These are phyloP conservation scores for Nitzschia sp. DNA, from an alignment of 108 stramenopile species.

Conservation along the genomic window DNA sequence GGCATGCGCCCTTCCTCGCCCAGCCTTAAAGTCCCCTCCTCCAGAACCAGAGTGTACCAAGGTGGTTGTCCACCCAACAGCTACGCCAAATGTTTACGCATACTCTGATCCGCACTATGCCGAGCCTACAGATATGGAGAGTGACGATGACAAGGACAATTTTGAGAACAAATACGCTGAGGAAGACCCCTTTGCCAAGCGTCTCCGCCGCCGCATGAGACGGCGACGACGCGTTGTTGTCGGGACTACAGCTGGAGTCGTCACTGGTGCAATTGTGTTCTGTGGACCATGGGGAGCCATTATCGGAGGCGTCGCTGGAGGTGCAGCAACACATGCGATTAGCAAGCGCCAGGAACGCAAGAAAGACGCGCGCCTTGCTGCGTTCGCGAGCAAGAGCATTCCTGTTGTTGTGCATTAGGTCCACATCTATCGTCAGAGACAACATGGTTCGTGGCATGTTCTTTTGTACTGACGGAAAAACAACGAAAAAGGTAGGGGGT, in stretches of 20 bases:
- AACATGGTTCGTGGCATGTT: neutral
- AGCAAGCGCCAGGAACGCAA: slow-evolving; percentile 20
- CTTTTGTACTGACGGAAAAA: too few species aligned
- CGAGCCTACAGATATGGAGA: neutral
- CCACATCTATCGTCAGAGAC: neutral
- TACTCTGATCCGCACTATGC: neutral
- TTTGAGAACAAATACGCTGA: neutral
- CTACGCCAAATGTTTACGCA: too few species aligned
- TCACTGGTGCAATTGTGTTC: slow-evolving; percentile 11
- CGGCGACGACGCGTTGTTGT: slow-evolving; percentile 16
- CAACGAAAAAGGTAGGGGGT: too few species aligned
- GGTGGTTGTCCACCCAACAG: too few species aligned
- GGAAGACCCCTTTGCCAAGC: slow-evolving; percentile 25
- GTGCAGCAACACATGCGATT: slow-evolving; percentile 14
- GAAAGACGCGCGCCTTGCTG: slow-evolving; percentile 22
- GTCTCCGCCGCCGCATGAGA: slow-evolving; percentile 17
- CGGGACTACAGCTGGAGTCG: slow-evolving; percentile 14
- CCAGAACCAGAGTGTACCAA: neutral
- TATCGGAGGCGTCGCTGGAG: slow-evolving; percentile 16
- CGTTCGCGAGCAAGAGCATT: neutral
- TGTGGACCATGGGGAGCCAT: slow-evolving; percentile 17
- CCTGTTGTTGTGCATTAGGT: neutral
- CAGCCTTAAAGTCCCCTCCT: slow-evolving; percentile 3
- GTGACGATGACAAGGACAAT: neutral
- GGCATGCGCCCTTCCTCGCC: slow-evolving; percentile 18